Conservation (phyloP, 768 basidiomycete genomes). For the Leucocoprinus leucothites region DNA sequence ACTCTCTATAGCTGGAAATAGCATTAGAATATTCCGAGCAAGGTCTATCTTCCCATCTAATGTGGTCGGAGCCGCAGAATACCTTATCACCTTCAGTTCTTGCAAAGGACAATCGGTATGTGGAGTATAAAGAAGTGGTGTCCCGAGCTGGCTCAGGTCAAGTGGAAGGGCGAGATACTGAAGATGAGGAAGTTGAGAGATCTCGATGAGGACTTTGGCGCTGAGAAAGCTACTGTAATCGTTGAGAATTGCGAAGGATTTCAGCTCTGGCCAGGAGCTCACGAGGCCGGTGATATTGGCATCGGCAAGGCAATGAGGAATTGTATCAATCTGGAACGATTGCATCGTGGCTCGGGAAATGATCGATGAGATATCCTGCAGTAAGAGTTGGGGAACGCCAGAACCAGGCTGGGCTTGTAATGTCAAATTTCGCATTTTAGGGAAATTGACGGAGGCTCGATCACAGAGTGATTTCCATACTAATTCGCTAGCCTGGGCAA, state of each 20-base stretch:
- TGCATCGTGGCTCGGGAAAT: too few species aligned
- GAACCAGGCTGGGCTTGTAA: background rate
- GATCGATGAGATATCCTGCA: slow-evolving; percentile 3
- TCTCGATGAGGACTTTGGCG: too few species aligned
- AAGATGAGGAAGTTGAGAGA: too few species aligned
- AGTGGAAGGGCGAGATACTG: slow-evolving; percentile 4
- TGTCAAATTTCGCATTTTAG: background rate
- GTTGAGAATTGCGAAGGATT: too few species aligned
- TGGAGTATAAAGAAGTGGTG: background rate
- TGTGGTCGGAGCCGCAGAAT: background rate
- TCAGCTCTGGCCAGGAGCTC: too few species aligned
- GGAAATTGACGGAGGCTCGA: background rate
- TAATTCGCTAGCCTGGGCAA: background rate
- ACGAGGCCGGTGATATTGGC: too few species aligned
- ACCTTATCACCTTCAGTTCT: slow-evolving; percentile 1
- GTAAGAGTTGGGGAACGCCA: background rate
- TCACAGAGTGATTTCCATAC: slow-evolving; percentile 1
- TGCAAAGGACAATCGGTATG: too few species aligned
- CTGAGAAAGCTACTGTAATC: too few species aligned
- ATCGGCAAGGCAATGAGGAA: too few species aligned
- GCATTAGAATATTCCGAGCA: background rate
- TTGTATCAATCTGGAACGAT: too few species aligned
- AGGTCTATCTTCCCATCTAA: slow-evolving; percentile 1
- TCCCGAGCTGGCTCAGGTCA: background rate
- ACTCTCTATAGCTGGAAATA: slow-evolving; percentile 1